These are phyloP conservation scores for Nematodospora valgi DNA, from an alignment of 805 yeast genomes.

Conservation along the genomic window DNA sequence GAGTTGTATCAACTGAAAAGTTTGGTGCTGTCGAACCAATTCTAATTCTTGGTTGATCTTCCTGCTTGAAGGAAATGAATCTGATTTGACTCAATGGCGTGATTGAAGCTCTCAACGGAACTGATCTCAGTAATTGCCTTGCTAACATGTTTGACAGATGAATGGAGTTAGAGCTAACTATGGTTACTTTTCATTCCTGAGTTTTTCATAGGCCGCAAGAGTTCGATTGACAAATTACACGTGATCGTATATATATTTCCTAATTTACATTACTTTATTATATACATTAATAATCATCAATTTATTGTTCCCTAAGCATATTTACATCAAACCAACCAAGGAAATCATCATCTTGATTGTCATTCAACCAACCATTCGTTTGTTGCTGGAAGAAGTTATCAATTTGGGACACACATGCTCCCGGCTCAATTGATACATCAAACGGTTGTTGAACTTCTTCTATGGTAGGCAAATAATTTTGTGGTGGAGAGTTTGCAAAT, in stretches of 20 bases:
- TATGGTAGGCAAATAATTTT: conserved; percentile 2
- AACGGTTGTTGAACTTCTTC: conserved; percentile 3
- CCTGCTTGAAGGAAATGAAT: conserved; percentile 29
- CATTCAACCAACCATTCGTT: conserved; percentile 77
- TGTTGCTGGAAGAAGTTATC: conserved; percentile 75
- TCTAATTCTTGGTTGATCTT: conserved; percentile 43
- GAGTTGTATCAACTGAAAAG: conserved; percentile 60
- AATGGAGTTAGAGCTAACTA: no score
- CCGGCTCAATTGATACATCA: conserved; percentile 5
- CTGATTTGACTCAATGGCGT: no score
- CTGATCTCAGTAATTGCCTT: no score
- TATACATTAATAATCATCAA: conserved; percentile 2
- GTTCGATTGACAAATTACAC: no score
- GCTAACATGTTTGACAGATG: no score
- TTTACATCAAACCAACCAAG: conserved; percentile 92
- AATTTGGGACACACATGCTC: conserved; percentile 16
- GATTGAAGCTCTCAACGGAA: no score
- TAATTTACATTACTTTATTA: background rate
- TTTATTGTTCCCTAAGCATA: conserved; percentile 14
- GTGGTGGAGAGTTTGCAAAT: conserved; percentile 1
- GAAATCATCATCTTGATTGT: conserved; percentile 70
- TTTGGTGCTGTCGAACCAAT: conserved; percentile 69
- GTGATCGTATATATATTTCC: background rate
- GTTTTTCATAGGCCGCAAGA: no score
- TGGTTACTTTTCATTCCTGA: no score